These are phyloP conservation scores for Xylariaceae sp. DNA, from an alignment of 2,329 filamentous ascomycete species.

Conservation along the genomic window DNA sequence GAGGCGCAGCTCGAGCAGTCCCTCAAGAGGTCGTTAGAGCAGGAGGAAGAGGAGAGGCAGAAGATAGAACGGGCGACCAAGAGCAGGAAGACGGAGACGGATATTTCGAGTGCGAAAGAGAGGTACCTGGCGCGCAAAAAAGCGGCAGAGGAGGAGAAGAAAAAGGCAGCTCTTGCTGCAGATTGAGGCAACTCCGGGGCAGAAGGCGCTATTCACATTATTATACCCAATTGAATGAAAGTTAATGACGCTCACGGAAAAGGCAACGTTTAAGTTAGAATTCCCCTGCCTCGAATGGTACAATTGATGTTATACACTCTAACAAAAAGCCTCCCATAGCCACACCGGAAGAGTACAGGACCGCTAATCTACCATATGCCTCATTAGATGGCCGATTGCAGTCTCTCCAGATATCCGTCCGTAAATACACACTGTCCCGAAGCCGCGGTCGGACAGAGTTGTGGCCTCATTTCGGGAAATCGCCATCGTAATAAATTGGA, in stretches of 20 bases:
- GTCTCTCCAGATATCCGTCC: too few relatives aligned
- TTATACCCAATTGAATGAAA: slow-evolving; percentile 10
- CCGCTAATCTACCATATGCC: not conserved
- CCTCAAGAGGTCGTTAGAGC: slow-evolving; percentile 65
- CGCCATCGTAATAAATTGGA: not conserved
- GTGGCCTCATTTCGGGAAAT: too few relatives aligned
- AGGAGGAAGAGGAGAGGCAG: slow-evolving; percentile 59
- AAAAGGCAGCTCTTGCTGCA: slow-evolving; percentile 28
- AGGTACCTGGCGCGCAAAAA: slow-evolving; percentile 72
- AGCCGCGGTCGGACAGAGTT: too few relatives aligned
- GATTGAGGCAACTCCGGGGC: slow-evolving; percentile 2
- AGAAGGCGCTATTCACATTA: slow-evolving; percentile 6
- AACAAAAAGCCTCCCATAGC: slow-evolving; percentile 7
- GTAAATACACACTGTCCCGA: too few relatives aligned
- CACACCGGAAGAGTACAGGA: too few relatives aligned
- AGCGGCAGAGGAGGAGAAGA: slow-evolving; percentile 65
- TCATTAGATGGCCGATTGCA: not conserved
- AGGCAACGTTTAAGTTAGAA: too few relatives aligned
- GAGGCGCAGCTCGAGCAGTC: slow-evolving; percentile 70
- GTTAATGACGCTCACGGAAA: too few relatives aligned
- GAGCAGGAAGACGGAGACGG: slow-evolving; percentile 69
- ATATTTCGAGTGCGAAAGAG: slow-evolving; percentile 73
- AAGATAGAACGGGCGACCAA: slow-evolving; percentile 62
- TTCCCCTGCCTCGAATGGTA: too few relatives aligned
- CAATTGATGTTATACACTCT: slow-evolving; percentile 24